phyloP scores from a whole-genome alignment of 1,139 yeast genomes.

The Kurtzmaniella natalensis region DNA sequence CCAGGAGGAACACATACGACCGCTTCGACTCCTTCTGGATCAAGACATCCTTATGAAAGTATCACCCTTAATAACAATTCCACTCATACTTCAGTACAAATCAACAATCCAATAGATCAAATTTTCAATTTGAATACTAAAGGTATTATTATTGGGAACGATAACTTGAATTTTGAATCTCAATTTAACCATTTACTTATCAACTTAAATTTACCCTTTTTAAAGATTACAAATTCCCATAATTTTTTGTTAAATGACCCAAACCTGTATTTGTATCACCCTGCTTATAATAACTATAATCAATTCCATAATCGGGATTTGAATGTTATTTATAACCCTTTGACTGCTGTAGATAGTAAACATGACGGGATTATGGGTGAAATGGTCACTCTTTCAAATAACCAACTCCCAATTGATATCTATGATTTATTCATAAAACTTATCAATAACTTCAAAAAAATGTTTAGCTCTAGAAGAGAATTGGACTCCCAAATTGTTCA shows the following conservation, averaged over 20 bases:
- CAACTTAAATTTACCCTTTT: conserved; percentile 41
- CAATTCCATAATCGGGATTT: conserved; percentile 39
- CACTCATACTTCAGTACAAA: conserved; percentile 21
- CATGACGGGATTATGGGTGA: conserved; percentile 17
- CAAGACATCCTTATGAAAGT: conserved; percentile 4
- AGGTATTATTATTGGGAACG: conserved; percentile 47
- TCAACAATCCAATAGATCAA: conserved; percentile 46
- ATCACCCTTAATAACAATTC: conserved; percentile 6
- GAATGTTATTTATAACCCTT: conserved; percentile 41
- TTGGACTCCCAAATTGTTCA: conserved; percentile 51
- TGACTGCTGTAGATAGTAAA: conserved; percentile 26
- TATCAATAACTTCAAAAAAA: conserved; percentile 42
- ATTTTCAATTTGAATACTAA: conserved; percentile 43
- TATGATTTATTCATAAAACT: conserved; percentile 44
- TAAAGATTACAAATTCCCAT: conserved; percentile 45
- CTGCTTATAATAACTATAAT: conserved; percentile 36
- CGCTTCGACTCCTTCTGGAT: background rate
- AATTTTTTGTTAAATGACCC: conserved; percentile 43
- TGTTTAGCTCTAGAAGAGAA: conserved; percentile 40
- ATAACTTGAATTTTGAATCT: conserved; percentile 45
- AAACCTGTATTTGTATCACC: conserved; percentile 40
- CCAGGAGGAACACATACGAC: background rate
- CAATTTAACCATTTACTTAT: conserved; percentile 46
- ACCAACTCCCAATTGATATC: conserved; percentile 35
- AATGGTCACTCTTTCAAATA: conserved; percentile 17